A percentile compares a stretch with the other conserved stretches of the same genome.
Evolutionary conservation across 2,329 filamentous ascomycete genomes (phyloP).

Genomic region (Cladosporium phlei): DNA sequence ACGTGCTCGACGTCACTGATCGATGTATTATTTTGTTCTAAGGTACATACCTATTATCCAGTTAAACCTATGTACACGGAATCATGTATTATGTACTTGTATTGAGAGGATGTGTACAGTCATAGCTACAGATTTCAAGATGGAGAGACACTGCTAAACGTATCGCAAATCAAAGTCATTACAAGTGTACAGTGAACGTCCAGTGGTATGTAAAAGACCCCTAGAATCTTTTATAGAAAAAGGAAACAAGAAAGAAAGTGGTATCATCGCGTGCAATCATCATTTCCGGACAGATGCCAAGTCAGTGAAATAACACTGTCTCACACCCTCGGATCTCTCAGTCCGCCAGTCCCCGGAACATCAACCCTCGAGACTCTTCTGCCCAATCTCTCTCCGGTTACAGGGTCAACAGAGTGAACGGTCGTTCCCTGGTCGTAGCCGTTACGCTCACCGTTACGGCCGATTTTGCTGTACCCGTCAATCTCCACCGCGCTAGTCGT

Average conservation of each 20-base stretch:
- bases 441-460: constrained; percentile 12
- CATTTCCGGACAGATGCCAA: not conserved
- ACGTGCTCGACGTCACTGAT: constrained; percentile 7
- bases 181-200: no score
- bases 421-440: not conserved
- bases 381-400: constrained; percentile 1
- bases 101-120: no score
- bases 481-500: constrained; percentile 17
- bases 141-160: no score
- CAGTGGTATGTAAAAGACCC: no score
- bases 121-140: no score
- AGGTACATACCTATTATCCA: no score
- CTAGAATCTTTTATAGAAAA: no score
- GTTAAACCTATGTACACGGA: no score
- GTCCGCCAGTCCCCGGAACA: constrained; percentile 15
- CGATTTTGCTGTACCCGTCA: constrained; percentile 17
- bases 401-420: not conserved
- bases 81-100: no score
- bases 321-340: constrained; percentile 1
- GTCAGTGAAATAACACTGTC: not conserved
- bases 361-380: constrained; percentile 14
- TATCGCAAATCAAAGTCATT: no score
- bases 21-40: no score
- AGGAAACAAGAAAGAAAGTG: constrained; percentile 8
- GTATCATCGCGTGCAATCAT: constrained; percentile 4